phyloP scores from a whole-genome alignment of 2,329 filamentous ascomycete genomes.

The Hypoxylon sp. region DNA sequence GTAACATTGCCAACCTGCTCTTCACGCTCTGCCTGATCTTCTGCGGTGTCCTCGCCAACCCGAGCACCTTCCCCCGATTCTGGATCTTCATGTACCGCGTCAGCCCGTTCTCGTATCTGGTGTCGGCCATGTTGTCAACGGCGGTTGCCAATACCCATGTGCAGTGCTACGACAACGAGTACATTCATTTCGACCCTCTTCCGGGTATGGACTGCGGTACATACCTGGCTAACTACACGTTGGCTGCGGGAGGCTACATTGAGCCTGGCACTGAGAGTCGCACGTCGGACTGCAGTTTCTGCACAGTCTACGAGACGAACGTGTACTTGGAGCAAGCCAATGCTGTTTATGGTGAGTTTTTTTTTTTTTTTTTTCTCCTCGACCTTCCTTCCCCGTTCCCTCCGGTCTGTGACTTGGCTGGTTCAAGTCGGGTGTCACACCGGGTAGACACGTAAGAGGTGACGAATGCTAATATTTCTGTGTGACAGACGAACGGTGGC shows the following conservation, averaged over 20 bases:
- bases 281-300: constrained; percentile 55
- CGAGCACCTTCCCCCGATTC: constrained; percentile 70
- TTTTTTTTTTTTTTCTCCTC: neutral
- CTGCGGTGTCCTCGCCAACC: constrained; percentile 74
- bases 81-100: constrained; percentile 81
- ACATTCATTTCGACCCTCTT: constrained; percentile 67
- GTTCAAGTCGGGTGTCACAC: neutral
- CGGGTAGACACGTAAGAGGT: neutral
- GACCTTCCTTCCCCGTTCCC: too few species aligned
- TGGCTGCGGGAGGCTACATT: constrained; percentile 53
- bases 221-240: constrained; percentile 61
- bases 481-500: constrained; percentile 56
- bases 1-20: constrained; percentile 77
- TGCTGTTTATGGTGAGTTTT: constrained; percentile 52
- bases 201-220: constrained; percentile 59
- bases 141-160: constrained; percentile 69
- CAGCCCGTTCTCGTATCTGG: constrained; percentile 77
- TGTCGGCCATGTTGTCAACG: constrained; percentile 69
- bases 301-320: constrained; percentile 49
- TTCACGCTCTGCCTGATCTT: constrained; percentile 79
- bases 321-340: constrained; percentile 48
- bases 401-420: too few species aligned
- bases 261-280: constrained; percentile 50
- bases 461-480: constrained; percentile 18
- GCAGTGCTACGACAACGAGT: constrained; percentile 70